Evolutionary conservation across 139 green algal species (phyloP).

Genomic region (Volvox africanus): DNA sequence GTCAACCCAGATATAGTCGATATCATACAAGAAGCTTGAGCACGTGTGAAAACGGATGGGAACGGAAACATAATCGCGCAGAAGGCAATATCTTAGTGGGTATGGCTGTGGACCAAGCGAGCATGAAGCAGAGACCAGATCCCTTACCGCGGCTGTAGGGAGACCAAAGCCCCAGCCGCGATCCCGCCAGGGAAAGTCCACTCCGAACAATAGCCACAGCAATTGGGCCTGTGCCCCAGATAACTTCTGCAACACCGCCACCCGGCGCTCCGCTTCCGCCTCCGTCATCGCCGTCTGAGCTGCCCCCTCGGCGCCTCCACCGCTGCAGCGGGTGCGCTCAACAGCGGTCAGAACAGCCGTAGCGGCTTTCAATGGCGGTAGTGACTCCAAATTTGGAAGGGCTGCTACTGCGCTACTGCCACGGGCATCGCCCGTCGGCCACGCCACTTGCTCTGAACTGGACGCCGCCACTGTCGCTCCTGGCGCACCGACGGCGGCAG

Average conservation of each 20-base stretch:
- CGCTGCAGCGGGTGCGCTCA: not conserved
- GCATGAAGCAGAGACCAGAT: too few relatives aligned
- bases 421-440: not conserved
- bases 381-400: not conserved
- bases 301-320: not conserved
- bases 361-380: conserved; percentile 14
- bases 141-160: not conserved
- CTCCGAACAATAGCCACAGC: conserved; percentile 35
- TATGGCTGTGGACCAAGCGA: too few relatives aligned
- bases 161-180: conserved; percentile 12
- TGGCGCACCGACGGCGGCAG: not conserved
- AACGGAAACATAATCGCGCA: too few relatives aligned
- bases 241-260: not conserved
- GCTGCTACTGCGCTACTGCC: not conserved
- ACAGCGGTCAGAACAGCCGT: not conserved
- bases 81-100: too few relatives aligned
- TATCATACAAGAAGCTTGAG: too few relatives aligned
- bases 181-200: conserved; percentile 26
- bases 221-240: conserved; percentile 34
- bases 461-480: not conserved
- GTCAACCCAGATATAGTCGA: too few relatives aligned
- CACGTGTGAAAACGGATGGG: too few relatives aligned
- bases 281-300: not conserved
- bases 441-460: not conserved
- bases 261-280: not conserved